A percentile compares a stretch with the other conserved stretches of the same genome.
Evolutionary conservation across 345 rosid genomes (phyloP).

Genomic region (Diplotaxis tenuifolia): DNA sequence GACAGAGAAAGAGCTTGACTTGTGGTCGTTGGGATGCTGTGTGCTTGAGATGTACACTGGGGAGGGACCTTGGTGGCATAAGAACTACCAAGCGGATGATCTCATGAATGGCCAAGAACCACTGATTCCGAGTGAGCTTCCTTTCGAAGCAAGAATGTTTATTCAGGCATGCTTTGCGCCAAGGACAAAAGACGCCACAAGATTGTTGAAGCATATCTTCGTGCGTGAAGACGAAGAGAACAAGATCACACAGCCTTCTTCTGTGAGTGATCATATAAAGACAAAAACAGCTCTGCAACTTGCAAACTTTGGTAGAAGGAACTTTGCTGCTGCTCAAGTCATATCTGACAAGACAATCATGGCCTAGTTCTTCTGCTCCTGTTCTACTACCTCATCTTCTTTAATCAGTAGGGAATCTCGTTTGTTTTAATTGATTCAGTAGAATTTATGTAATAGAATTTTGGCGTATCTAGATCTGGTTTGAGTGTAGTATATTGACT

Average conservation of each 20-base stretch:
- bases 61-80: slow-evolving; percentile 39
- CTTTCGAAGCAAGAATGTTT: slow-evolving; percentile 27
- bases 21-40: slow-evolving; percentile 54
- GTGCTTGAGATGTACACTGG: slow-evolving; percentile 57
- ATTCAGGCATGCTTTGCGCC: slow-evolving; percentile 11
- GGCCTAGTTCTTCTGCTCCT: not conserved
- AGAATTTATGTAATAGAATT: no score
- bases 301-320: not conserved
- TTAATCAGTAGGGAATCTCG: not conserved
- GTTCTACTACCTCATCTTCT: not conserved
- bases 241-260: not conserved
- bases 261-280: not conserved
- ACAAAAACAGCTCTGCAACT: not conserved
- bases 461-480: no score
- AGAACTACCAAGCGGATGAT: not conserved
- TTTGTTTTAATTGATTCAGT: no score
- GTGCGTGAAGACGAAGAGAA: not conserved
- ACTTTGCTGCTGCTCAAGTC: not conserved
- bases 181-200: not conserved
- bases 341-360: not conserved
- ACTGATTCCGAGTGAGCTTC: slow-evolving; percentile 17
- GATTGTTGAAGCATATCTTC: slow-evolving; percentile 9
- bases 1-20: slow-evolving; percentile 38
- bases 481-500: no score
- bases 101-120: slow-evolving; percentile 1